Percentiles rank a stretch among this genome's conserved stretches.
Evolutionary conservation across 1,284 basidiomycete species (phyloP).

Genomic region (Chalciporus piperatoides): DNA sequence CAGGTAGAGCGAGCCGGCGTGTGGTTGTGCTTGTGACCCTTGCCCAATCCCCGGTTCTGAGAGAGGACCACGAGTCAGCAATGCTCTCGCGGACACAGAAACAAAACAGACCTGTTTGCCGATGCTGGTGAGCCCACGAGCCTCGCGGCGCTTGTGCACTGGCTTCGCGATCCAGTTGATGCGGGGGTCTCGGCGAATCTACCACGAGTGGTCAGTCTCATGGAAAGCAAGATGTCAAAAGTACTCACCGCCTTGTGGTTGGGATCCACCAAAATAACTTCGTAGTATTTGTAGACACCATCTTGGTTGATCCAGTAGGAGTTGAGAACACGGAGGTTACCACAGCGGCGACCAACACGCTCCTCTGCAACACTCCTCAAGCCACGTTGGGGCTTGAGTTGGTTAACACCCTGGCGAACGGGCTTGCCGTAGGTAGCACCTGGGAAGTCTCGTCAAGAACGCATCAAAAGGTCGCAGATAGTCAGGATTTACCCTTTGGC

Average conservation of each 20-base stretch:
- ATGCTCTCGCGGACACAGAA: background rate
- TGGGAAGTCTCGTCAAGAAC: constrained; percentile 26
- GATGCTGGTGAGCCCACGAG: constrained; percentile 94
- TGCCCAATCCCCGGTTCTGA: constrained; percentile 90
- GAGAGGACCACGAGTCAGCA: constrained; percentile 12
- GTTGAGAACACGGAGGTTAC: constrained; percentile 94
- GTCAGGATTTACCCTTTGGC: constrained; percentile 73
- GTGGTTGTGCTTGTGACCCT: constrained; percentile 95
- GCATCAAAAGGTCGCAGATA: background rate
- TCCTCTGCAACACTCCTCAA: constrained; percentile 95
- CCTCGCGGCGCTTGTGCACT: constrained; percentile 98
- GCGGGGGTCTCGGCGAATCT: constrained; percentile 92
- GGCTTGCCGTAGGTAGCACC: constrained; percentile 99
- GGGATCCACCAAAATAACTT: constrained; percentile 97
- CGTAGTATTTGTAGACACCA: constrained; percentile 99
- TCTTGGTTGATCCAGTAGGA: constrained; percentile 99
- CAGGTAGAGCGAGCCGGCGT: constrained; percentile 88
- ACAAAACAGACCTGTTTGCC: constrained; percentile 77
- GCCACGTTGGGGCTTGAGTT: constrained; percentile 97
- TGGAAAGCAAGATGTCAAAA: constrained; percentile 2
- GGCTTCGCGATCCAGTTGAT: constrained; percentile 99
- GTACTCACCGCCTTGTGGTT: constrained; percentile 83
- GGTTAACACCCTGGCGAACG: constrained; percentile 99
- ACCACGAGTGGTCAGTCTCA: constrained; percentile 7
- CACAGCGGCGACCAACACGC: constrained; percentile 95